Percentiles rank a stretch among this genome's conserved stretches.
Evolutionary conservation across 2,329 filamentous ascomycete genomes (phyloP).

Genomic region (Grosmannia clavigera): DNA sequence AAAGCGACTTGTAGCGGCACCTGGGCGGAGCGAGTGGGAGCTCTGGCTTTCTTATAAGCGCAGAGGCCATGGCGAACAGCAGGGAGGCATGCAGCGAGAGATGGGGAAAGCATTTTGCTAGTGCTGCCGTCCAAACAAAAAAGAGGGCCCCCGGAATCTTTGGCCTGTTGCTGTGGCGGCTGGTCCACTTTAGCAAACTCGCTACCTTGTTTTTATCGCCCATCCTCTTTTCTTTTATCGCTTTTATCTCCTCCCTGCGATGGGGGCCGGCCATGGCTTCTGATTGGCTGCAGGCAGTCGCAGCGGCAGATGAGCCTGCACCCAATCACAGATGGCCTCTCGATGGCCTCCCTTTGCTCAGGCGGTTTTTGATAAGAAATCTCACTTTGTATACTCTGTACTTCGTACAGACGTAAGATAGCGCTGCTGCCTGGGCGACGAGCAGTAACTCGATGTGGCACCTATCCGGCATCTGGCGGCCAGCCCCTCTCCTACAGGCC

Average conservation of each 20-base stretch:
- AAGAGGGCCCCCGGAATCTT: neutral
- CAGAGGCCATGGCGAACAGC: neutral
- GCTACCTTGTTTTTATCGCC: neutral
- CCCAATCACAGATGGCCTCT: neutral
- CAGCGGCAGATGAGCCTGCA: neutral
- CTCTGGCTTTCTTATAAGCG: constrained; percentile 7
- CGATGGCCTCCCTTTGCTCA: neutral
- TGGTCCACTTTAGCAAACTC: neutral
- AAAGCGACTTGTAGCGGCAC: constrained; percentile 1
- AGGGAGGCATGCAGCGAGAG: neutral
- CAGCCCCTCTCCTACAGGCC: neutral
- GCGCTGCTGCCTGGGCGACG: neutral
- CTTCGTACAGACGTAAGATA: neutral
- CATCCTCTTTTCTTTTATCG: neutral
- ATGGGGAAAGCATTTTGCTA: neutral
- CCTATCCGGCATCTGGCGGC: neutral
- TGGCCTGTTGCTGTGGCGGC: neutral
- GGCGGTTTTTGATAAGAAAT: too few relatives aligned
- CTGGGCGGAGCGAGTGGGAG: constrained; percentile 5
- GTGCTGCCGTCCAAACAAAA: neutral
- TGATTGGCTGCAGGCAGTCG: neutral
- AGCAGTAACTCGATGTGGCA: neutral
- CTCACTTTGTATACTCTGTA: too few relatives aligned
- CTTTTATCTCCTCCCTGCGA: neutral
- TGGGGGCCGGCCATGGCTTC: neutral